A percentile compares a stretch with the other conserved stretches of the same genome.
These are phyloP conservation scores for Neocatenulostroma microsporum DNA, from an alignment of 2,329 filamentous ascomycete genomes.

Conservation along the genomic window DNA sequence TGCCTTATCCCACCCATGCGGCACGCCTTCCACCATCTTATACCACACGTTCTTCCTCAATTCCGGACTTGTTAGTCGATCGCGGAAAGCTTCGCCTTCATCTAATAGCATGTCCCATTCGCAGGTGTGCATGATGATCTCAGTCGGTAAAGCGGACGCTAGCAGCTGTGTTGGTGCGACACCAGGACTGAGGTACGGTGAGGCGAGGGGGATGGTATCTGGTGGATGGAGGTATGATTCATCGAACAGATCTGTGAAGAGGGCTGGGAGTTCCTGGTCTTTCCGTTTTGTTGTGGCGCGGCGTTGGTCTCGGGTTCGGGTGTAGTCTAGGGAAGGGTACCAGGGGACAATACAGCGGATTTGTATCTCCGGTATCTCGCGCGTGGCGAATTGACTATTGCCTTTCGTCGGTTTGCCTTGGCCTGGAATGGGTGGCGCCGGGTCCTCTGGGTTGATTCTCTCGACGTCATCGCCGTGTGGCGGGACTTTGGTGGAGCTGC, in stretches of 20 bases:
- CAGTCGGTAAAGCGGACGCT: constrained; percentile 46
- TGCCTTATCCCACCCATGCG: constrained; percentile 61
- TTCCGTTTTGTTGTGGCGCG: constrained; percentile 47
- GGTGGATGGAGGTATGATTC: constrained; percentile 40
- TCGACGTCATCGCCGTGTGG: constrained; percentile 11
- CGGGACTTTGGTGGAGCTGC: constrained; percentile 15
- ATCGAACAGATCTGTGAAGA: constrained; percentile 47
- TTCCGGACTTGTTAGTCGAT: constrained; percentile 40
- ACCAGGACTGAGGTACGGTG: constrained; percentile 53
- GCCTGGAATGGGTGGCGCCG: neutral
- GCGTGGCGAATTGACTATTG: constrained; percentile 1
- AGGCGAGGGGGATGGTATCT: constrained; percentile 42
- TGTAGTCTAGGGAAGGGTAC: constrained; percentile 58
- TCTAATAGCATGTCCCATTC: constrained; percentile 61
- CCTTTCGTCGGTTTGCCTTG: constrained; percentile 1
- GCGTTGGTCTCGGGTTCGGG: constrained; percentile 51
- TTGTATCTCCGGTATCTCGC: constrained; percentile 29
- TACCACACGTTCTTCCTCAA: constrained; percentile 51
- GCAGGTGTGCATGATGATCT: constrained; percentile 55
- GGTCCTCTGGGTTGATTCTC: constrained; percentile 4
- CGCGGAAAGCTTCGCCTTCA: constrained; percentile 54
- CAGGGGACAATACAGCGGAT: constrained; percentile 53
- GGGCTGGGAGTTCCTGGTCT: constrained; percentile 43
- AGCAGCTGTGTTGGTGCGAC: constrained; percentile 49
- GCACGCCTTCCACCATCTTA: constrained; percentile 50